Percentiles rank a stretch among this genome's conserved stretches.
phyloP scores from a whole-genome alignment of 1,139 yeast genomes.

The Candida sanyaensis region DNA sequence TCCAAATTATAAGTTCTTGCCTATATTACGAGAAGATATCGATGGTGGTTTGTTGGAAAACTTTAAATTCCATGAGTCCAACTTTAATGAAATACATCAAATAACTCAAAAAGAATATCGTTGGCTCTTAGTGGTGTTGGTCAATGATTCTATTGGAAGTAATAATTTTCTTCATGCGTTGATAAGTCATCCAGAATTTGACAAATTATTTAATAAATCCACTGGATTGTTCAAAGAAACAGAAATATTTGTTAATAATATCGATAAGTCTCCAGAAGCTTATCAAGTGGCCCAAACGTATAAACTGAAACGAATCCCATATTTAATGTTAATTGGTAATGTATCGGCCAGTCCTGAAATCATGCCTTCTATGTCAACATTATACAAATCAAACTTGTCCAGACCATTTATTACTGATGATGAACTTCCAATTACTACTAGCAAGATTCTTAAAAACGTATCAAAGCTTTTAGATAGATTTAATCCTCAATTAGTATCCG shows the following conservation, averaged over 20 bases:
- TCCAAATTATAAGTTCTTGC: conserved; percentile 16
- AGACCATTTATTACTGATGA: conserved; percentile 22
- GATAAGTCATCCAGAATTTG: conserved; percentile 29
- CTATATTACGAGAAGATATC: conserved; percentile 3
- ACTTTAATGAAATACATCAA: conserved; percentile 49
- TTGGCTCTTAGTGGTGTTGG: conserved; percentile 48
- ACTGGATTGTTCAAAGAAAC: conserved; percentile 40
- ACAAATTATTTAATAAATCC: conserved; percentile 32
- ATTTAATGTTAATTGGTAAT: conserved; percentile 47
- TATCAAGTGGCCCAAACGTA: conserved; percentile 52
- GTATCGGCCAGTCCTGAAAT: conserved; percentile 51
- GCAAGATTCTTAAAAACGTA: conserved; percentile 35
- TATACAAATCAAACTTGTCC: conserved; percentile 41
- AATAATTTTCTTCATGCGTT: conserved; percentile 28
- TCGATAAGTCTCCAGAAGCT: conserved; percentile 48
- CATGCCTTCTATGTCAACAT: conserved; percentile 55
- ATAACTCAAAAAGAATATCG: conserved; percentile 38
- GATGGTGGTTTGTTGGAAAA: conserved; percentile 14
- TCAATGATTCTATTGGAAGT: conserved; percentile 34
- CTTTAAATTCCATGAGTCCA: conserved; percentile 19
- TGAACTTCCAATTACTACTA: conserved; percentile 20
- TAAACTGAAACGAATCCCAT: conserved; percentile 43
- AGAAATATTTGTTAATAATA: conserved; percentile 41
- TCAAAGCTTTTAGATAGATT: conserved; percentile 39
- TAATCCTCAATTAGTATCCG: conserved; percentile 54